A percentile compares a stretch with the other conserved stretches of the same genome.
phyloP scores from a whole-genome alignment of 768 basidiomycete genomes.

The Mycena vulgaris region DNA sequence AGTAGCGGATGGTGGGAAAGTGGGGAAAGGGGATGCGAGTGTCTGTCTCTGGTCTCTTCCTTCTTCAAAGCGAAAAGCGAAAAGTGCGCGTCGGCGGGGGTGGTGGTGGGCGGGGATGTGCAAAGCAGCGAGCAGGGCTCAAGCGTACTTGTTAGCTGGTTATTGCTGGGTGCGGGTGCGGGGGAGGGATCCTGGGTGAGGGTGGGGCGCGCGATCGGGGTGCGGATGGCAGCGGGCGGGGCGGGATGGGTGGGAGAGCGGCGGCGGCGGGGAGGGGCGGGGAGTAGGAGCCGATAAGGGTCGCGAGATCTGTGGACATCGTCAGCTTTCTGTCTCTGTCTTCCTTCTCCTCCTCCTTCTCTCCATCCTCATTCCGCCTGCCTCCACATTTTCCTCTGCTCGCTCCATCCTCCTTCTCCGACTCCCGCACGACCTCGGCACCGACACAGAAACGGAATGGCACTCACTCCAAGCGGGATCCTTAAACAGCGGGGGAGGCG shows the following conservation, averaged over 20 bases:
- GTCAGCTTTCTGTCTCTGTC: constrained; percentile 6
- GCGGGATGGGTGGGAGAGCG: too few species aligned
- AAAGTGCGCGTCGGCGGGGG: too few species aligned
- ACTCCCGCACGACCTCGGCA: not conserved
- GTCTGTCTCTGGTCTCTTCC: too few species aligned
- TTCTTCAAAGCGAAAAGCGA: too few species aligned
- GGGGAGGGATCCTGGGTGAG: constrained; percentile 41
- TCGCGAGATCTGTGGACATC: constrained; percentile 83
- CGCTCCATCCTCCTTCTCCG: not conserved
- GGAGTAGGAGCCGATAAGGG: constrained; percentile 69
- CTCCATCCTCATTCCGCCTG: not conserved
- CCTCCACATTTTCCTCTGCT: not conserved
- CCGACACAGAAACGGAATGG: not conserved
- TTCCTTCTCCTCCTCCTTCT: not conserved
- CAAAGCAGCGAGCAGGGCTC: constrained; percentile 75
- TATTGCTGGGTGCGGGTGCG: not conserved
- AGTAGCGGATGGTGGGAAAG: too few species aligned
- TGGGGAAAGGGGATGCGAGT: too few species aligned
- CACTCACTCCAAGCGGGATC: constrained; percentile 11
- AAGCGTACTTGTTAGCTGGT: constrained; percentile 62
- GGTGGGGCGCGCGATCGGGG: constrained; percentile 44
- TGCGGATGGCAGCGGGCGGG: too few species aligned
- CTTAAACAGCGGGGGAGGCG: constrained; percentile 4
- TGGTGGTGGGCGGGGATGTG: too few species aligned
- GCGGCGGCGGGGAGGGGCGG: constrained; percentile 47